Conservation (phyloP, 805 yeast species). For the Sporopachydermia lactativora region DNA sequence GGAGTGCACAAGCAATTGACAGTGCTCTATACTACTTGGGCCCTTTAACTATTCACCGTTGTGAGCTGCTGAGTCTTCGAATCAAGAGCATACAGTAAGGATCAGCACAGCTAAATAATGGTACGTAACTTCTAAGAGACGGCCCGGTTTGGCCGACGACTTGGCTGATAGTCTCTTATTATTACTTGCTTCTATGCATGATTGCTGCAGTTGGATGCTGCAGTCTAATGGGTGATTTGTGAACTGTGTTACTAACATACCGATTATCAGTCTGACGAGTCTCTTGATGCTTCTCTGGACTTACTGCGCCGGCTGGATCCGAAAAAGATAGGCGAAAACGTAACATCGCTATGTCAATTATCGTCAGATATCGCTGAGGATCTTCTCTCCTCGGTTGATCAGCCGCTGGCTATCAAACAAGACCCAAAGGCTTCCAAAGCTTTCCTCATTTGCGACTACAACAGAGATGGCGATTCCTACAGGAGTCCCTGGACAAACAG, state of each 20-base stretch:
- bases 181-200: too few species aligned
- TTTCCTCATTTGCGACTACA: constrained; percentile 82
- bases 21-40: too few species aligned
- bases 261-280: constrained; percentile 25
- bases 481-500: constrained; percentile 85
- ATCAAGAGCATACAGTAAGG: too few species aligned
- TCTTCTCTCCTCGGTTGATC: constrained; percentile 72
- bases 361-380: constrained; percentile 75
- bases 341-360: constrained; percentile 32
- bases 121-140: too few species aligned
- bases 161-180: too few species aligned
- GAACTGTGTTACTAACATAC: not conserved
- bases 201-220: too few species aligned
- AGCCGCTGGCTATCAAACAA: constrained; percentile 46
- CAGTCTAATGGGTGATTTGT: too few species aligned
- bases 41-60: too few species aligned
- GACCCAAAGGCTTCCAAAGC: constrained; percentile 47
- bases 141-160: too few species aligned
- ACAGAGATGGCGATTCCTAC: constrained; percentile 85
- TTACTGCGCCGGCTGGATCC: constrained; percentile 68
- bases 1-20: too few species aligned
- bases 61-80: too few species aligned
- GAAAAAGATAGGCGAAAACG: constrained; percentile 32
- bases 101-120: too few species aligned
- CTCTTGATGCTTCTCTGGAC: constrained; percentile 67